Base-by-base conservation (phyloP, 176 grass and related monocot species). In the Triticum urartu region DNA sequence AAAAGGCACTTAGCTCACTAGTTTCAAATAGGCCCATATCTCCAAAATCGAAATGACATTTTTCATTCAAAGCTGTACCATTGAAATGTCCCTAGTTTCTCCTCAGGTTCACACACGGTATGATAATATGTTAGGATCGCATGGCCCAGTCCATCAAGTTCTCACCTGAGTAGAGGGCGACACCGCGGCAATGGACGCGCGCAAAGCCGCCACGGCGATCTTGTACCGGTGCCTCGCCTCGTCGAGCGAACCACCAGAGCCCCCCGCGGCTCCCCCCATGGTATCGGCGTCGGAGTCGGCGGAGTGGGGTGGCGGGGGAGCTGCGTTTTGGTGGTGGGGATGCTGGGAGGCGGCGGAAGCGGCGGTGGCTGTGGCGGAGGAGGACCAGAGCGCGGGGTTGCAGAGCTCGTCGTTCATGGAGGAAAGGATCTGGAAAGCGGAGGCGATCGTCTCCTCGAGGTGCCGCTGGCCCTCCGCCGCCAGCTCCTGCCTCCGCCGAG, bases 321-420 rank as follows among this genome's bases (percentile, higher is more conserved):
- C 80, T 65, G 65, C 48, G 5, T 75, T 36, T n/a, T 79, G 58
- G 12, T 85, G 76, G 82, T 87, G 28, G 68, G 54, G 63, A 33
- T 70, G 80, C 30, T 71, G 79, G 24, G 73, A 21, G 25, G 30
- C 17, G 17, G 42, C 21, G 62, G 5, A 40, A 40, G 38, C 38
- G 8, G 68, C 54, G 4, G 32, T 70, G 84, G 70, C 68, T 0
- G 79, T 54, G 36, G 81, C 87, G 2, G 88, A 84, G 47, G 95
- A 89, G 50, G 97, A 95, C 97, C 97, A 99, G 61, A 99, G 94
- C n/a, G 85, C 77, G 22, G 97, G 90, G 89, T 99, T 95, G 87
- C 97, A 99, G 85, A 99, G 97, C 94, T 99, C 97, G 79, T 99
- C 97, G 79, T 92, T 99, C 97, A 99, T 96, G 87, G 94, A 99